phyloP scores from a whole-genome alignment of 2,329 filamentous ascomycete genomes.

The Myotisia sp. region DNA sequence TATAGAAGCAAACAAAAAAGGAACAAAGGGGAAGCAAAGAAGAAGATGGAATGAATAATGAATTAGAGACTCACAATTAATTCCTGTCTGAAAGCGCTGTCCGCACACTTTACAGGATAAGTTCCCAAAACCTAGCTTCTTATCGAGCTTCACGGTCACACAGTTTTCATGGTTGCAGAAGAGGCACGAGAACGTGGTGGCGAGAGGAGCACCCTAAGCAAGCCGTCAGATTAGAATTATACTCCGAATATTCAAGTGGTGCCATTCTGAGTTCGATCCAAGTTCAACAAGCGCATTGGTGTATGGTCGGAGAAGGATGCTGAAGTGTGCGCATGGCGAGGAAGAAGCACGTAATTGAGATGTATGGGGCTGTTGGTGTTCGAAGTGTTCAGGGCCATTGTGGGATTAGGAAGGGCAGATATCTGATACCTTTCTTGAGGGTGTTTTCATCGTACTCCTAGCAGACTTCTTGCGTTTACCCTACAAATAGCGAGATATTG shows the following conservation, averaged over 20 bases:
- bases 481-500: too few relatives aligned
- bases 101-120: slow-evolving; percentile 86
- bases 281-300: neutral
- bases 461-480: slow-evolving; percentile 85
- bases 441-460: slow-evolving; percentile 53
- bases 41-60: too few relatives aligned
- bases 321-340: neutral
- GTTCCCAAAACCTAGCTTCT: slow-evolving; percentile 74
- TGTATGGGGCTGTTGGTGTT: too few relatives aligned
- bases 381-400: too few relatives aligned
- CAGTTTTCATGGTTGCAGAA: slow-evolving; percentile 98
- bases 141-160: slow-evolving; percentile 80
- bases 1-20: neutral
- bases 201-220: slow-evolving; percentile 34
- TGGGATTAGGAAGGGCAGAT: slow-evolving; percentile 15
- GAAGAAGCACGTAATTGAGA: slow-evolving; percentile 2
- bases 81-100: slow-evolving; percentile 80
- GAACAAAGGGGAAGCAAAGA: neutral
- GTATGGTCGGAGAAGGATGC: slow-evolving; percentile 7
- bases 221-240: too few relatives aligned
- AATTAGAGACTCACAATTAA: slow-evolving; percentile 67
- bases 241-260: neutral
- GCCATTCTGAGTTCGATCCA: neutral
- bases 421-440: slow-evolving; percentile 53
- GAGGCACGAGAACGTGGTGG: slow-evolving; percentile 80